Percentiles rank a stretch among this genome's conserved stretches.
These are phyloP conservation scores for Fusarium sp. DNA, from an alignment of 2,329 filamentous ascomycete species.

Conservation along the genomic window DNA sequence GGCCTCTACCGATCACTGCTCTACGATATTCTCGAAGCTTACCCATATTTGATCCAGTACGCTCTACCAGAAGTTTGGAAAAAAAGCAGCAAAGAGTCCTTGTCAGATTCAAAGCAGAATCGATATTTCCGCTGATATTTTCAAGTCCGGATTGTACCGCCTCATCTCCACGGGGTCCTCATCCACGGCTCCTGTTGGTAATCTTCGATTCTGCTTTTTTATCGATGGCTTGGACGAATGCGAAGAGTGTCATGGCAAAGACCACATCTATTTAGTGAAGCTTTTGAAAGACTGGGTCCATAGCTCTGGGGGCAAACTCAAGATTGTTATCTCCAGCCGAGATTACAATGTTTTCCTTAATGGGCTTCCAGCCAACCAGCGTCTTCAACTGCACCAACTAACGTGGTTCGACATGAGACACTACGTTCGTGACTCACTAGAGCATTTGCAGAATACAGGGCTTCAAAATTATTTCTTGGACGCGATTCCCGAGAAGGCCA, in stretches of 20 bases:
- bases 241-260: background rate
- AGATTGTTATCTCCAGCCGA: constrained; percentile 8
- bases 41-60: background rate
- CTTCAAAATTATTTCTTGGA: background rate
- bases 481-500: background rate
- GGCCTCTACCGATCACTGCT: constrained; percentile 1
- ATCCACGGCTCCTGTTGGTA: accelerated
- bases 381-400: constrained; percentile 2
- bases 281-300: background rate
- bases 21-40: background rate
- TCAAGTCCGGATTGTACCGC: background rate
- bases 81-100: background rate
- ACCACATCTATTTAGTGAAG: background rate
- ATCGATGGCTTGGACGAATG: constrained; percentile 9
- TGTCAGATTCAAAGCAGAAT: constrained; percentile 1
- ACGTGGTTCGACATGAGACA: constrained; percentile 7
- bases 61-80: background rate
- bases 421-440: background rate
- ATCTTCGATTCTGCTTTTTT: constrained; percentile 6
- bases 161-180: background rate
- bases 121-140: background rate
- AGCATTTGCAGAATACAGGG: accelerated
- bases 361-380: background rate
- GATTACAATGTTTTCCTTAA: constrained; percentile 13
- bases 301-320: background rate